Percentiles rank a stretch among this genome's conserved stretches.
These are phyloP conservation scores for Prunus campanulata DNA, from an alignment of 306 rosid genomes.

Conservation along the genomic window DNA sequence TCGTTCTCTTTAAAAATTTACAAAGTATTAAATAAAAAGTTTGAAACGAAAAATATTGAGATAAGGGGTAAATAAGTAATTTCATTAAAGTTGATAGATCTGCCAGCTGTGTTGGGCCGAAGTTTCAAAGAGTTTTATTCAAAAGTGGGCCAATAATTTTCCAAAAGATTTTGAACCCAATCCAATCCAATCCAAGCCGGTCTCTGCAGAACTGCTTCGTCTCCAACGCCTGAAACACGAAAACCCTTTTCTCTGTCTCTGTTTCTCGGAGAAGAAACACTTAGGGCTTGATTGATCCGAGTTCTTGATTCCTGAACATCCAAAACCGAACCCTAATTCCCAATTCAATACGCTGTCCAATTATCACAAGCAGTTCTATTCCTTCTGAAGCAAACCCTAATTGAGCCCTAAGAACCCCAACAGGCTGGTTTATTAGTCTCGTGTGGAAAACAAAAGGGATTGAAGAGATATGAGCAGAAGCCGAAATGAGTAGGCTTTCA, in stretches of 20 bases:
- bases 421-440: not conserved
- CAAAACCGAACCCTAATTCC: not conserved
- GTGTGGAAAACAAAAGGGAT: not conserved
- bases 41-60: too few species aligned
- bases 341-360: not conserved
- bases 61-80: too few species aligned
- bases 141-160: not conserved
- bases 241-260: not conserved
- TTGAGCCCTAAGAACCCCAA: not conserved
- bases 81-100: not conserved
- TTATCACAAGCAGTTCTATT: not conserved
- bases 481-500: constrained; percentile 52
- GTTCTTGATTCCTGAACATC: not conserved
- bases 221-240: not conserved
- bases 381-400: not conserved
- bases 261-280: not conserved
- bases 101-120: not conserved
- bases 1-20: too few species aligned
- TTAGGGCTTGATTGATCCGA: not conserved
- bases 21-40: too few species aligned
- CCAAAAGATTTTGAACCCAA: not conserved
- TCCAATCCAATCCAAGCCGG: not conserved
- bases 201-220: not conserved
- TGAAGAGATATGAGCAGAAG: constrained; percentile 17
- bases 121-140: not conserved